Evolutionary conservation across 768 basidiomycete species (phyloP).

Genomic region (Leccinellum luteum): DNA sequence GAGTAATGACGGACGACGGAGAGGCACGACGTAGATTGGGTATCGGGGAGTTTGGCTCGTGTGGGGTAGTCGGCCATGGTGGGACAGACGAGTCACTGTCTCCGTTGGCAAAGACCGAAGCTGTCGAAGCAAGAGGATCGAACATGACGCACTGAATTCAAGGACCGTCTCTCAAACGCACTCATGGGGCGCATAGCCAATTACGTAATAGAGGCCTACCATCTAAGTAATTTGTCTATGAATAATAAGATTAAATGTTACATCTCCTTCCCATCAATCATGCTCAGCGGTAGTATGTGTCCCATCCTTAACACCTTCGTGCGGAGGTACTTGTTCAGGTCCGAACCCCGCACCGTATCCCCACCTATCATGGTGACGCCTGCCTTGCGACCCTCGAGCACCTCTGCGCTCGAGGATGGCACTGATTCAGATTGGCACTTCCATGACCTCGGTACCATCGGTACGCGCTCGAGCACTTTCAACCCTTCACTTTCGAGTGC

Average conservation of each 20-base stretch:
- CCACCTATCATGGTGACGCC: conserved; percentile 84
- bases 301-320: conserved; percentile 99
- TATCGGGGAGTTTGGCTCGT: conserved; percentile 65
- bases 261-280: conserved; percentile 12
- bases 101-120: conserved; percentile 52
- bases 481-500: conserved; percentile 84
- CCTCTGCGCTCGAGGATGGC: not conserved
- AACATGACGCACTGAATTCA: conserved; percentile 46
- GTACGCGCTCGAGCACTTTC: conserved; percentile 75
- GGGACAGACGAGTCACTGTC: conserved; percentile 41
- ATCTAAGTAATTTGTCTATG: no score
- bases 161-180: not conserved
- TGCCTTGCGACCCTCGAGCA: conserved; percentile 35
- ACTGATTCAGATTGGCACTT: conserved; percentile 22
- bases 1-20: conserved; percentile 46
- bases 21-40: conserved; percentile 67
- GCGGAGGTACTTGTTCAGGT: conserved; percentile 91
- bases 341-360: conserved; percentile 71
- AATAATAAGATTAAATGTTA: not conserved
- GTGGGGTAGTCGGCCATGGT: conserved; percentile 83
- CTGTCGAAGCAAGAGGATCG: conserved; percentile 67
- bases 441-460: conserved; percentile 96
- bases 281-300: conserved; percentile 70
- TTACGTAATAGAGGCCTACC: conserved; percentile 17
- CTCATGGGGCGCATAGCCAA: not conserved